These are phyloP conservation scores for Phaeosphaeria sp. DNA, from an alignment of 2,329 filamentous ascomycete species.

Conservation along the genomic window DNA sequence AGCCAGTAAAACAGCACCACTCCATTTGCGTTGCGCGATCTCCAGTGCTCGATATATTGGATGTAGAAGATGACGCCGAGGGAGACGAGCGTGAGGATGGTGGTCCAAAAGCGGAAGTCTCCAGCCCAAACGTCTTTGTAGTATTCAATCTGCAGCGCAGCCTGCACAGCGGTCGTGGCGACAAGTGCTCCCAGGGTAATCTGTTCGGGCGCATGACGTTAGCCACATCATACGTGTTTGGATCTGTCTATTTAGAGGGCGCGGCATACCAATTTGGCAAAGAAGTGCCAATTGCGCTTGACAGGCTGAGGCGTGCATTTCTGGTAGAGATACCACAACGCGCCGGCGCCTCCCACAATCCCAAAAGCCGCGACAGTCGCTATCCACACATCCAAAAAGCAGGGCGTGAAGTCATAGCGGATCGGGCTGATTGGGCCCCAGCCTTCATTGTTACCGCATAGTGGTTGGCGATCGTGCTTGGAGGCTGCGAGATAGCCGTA, in stretches of 20 bases:
- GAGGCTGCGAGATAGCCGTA: constrained; percentile 63
- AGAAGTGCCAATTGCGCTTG: constrained; percentile 90
- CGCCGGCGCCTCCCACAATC: constrained; percentile 75
- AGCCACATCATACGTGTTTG: constrained; percentile 4
- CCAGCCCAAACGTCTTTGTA: constrained; percentile 74
- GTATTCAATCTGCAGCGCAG: constrained; percentile 75
- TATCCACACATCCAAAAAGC: constrained; percentile 94
- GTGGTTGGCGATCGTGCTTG: constrained; percentile 63
- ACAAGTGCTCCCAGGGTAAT: constrained; percentile 72
- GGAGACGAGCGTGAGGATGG: constrained; percentile 73
- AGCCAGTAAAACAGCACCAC: constrained; percentile 94
- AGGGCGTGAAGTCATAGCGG: constrained; percentile 94
- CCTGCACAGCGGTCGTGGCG: constrained; percentile 73
- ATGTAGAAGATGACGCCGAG: constrained; percentile 77
- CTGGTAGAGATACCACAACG: constrained; percentile 79
- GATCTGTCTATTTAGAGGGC: neutral
- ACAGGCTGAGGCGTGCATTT: constrained; percentile 72
- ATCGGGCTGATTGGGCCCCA: constrained; percentile 92
- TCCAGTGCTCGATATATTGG: constrained; percentile 86
- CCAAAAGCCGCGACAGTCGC: constrained; percentile 79
- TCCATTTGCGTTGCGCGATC: constrained; percentile 83
- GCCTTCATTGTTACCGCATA: constrained; percentile 89
- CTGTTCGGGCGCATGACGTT: constrained; percentile 46
- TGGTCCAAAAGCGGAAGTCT: constrained; percentile 88
- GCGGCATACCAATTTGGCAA: constrained; percentile 77